A percentile compares a stretch with the other conserved stretches of the same genome.
Conservation (phyloP, 1,139 yeast genomes). For the Eremothecium gossypii region DNA sequence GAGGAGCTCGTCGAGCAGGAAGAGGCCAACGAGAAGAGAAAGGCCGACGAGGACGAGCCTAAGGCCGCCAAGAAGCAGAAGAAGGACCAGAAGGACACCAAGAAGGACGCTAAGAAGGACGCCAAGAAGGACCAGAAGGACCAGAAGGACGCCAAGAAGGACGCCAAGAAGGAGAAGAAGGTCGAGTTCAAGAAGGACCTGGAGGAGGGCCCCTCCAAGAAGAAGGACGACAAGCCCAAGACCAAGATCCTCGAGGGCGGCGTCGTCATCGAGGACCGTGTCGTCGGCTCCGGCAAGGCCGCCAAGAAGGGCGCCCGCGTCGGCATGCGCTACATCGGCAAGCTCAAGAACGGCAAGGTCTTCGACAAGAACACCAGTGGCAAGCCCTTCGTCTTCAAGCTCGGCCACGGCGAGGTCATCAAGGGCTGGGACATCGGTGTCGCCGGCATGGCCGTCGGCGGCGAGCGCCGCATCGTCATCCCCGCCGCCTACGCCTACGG, state of each 20-base stretch:
- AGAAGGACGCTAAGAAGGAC: conserved; percentile 30
- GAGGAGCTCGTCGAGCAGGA: conserved; percentile 36
- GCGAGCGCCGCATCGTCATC: conserved; percentile 94
- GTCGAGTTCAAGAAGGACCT: conserved; percentile 85
- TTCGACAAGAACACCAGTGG: conserved; percentile 97
- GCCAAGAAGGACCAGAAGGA: conserved; percentile 22
- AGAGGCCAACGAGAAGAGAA: conserved; percentile 30
- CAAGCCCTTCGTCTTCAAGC: conserved; percentile 82
- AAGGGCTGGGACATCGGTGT: conserved; percentile 98
- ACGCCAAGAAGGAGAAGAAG: conserved; percentile 44
- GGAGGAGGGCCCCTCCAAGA: conserved; percentile 85
- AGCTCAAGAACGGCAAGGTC: conserved; percentile 89
- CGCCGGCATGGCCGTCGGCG: conserved; percentile 97
- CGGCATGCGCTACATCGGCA: conserved; percentile 96
- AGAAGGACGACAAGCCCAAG: conserved; percentile 30
- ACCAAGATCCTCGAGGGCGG: conserved; percentile 87
- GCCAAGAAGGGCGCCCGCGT: conserved; percentile 88
- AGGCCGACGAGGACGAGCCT: conserved; percentile 24
- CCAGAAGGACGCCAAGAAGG: conserved; percentile 23
- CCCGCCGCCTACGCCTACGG: conserved; percentile 98
- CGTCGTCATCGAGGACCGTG: conserved; percentile 86
- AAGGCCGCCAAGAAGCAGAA: conserved; percentile 39
- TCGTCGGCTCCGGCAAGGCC: conserved; percentile 74
- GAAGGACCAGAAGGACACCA: conserved; percentile 32
- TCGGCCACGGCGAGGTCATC: conserved; percentile 97